phyloP scores from a whole-genome alignment of 345 rosid genomes.

The Boechera stricta region DNA sequence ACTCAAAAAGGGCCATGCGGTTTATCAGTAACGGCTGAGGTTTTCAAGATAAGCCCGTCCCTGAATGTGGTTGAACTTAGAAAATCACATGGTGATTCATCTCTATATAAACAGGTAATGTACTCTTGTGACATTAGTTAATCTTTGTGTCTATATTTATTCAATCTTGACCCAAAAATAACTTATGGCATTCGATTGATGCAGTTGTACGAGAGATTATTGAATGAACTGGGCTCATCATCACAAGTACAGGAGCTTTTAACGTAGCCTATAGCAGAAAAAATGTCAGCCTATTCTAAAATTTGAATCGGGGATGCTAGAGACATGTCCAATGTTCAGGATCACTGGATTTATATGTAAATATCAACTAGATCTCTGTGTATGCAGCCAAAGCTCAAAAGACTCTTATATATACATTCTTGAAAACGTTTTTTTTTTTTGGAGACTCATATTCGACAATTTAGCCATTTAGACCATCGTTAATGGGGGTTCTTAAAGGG shows the following conservation, averaged over 20 bases:
- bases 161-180: neutral
- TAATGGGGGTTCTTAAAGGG: too few species aligned
- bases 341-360: neutral
- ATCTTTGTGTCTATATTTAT: neutral
- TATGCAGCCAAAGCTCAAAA: neutral
- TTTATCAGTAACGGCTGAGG: slow-evolving; percentile 79
- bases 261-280: slow-evolving; percentile 9
- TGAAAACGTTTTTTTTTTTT: neutral
- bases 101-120: slow-evolving; percentile 75
- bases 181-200: slow-evolving; percentile 23
- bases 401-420: neutral
- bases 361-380: neutral
- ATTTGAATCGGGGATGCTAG: neutral
- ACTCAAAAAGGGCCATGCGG: slow-evolving; percentile 41
- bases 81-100: slow-evolving; percentile 76
- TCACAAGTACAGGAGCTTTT: slow-evolving; percentile 24
- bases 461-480: too few species aligned
- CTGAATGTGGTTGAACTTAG: slow-evolving; percentile 72
- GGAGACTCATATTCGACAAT: neutral
- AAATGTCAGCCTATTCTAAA: neutral
- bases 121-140: neutral
- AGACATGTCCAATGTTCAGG: neutral
- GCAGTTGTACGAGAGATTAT: slow-evolving; percentile 74
- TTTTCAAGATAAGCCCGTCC: slow-evolving; percentile 73
- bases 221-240: slow-evolving; percentile 59